A percentile compares a stretch with the other conserved stretches of the same genome.
phyloP scores from a whole-genome alignment of 1,139 yeast species.

The Pichia sp. region DNA sequence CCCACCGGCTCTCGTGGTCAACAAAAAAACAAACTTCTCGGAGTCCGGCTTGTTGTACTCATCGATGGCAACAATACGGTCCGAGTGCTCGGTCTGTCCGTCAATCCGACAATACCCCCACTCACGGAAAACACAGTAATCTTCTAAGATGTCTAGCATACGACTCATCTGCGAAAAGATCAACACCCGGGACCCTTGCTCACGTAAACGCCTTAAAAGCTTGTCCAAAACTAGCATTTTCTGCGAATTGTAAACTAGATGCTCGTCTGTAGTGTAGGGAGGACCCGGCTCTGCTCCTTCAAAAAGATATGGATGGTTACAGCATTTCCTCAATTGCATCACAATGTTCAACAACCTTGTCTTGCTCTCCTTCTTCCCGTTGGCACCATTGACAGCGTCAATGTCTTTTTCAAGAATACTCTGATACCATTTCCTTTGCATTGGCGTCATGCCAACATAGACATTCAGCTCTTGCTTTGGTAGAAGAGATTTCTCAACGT shows the following conservation, averaged over 20 bases:
- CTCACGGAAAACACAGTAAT: conserved; percentile 65
- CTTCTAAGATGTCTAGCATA: conserved; percentile 73
- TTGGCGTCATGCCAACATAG: conserved; percentile 68
- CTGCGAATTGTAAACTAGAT: conserved; percentile 65
- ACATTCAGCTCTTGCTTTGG: conserved; percentile 73
- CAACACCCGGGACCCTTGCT: conserved; percentile 70
- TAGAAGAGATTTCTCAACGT: conserved; percentile 70
- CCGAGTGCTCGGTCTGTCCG: conserved; percentile 77
- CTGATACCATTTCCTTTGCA: conserved; percentile 76
- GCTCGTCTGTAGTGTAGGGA: conserved; percentile 80
- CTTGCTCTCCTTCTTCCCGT: conserved; percentile 69
- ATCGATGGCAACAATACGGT: conserved; percentile 70
- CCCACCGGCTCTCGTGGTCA: conserved; percentile 87
- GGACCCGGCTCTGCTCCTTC: conserved; percentile 91
- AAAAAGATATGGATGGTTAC: conserved; percentile 77
- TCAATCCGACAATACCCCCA: conserved; percentile 73
- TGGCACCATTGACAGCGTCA: conserved; percentile 79
- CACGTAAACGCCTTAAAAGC: conserved; percentile 54
- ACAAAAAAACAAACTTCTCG: conserved; percentile 62
- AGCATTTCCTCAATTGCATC: conserved; percentile 79
- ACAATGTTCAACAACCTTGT: conserved; percentile 72
- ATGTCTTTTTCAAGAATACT: conserved; percentile 72
- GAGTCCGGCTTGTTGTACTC: conserved; percentile 70
- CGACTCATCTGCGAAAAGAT: conserved; percentile 82
- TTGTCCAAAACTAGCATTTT: conserved; percentile 71